A percentile compares a stretch with the other conserved stretches of the same genome.
These are phyloP conservation scores for Malus orientalis DNA, from an alignment of 306 rosid species.

Conservation along the genomic window DNA sequence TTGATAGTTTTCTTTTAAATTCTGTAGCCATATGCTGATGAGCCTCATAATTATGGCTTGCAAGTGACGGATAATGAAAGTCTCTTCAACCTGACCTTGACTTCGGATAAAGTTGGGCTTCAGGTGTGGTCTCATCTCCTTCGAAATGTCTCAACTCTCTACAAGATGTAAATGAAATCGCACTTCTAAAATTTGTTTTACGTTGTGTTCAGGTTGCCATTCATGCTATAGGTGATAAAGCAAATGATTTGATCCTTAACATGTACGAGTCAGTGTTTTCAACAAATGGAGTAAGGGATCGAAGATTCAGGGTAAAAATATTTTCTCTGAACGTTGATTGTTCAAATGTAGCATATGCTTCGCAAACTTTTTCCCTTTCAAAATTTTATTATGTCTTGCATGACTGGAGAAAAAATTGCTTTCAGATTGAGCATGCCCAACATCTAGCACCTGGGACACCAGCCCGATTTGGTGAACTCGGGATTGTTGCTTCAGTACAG, in stretches of 20 bases:
- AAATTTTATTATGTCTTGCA: not conserved
- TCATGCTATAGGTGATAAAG: conserved; percentile 87
- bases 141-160: conserved; percentile 1
- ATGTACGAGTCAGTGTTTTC: conserved; percentile 49
- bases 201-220: conserved; percentile 62
- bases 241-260: conserved; percentile 72
- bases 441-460: conserved; percentile 66
- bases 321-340: conserved; percentile 1
- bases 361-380: not conserved
- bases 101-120: conserved; percentile 61
- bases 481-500: conserved; percentile 78
- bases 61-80: conserved; percentile 44
- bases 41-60: conserved; percentile 61
- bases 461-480: conserved; percentile 47
- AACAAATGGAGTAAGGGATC: conserved; percentile 60
- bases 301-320: conserved; percentile 66
- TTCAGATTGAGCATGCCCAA: conserved; percentile 91
- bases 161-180: not conserved
- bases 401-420: conserved; percentile 13
- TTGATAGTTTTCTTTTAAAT: conserved; percentile 13
- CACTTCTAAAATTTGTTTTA: conserved; percentile 12
- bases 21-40: conserved; percentile 61
- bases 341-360: not conserved
- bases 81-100: conserved; percentile 64
- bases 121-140: conserved; percentile 43